Percentiles rank a stretch among this genome's conserved stretches.
Conservation (phyloP, 106 monocot genomes). For the Acorus calamus region DNA sequence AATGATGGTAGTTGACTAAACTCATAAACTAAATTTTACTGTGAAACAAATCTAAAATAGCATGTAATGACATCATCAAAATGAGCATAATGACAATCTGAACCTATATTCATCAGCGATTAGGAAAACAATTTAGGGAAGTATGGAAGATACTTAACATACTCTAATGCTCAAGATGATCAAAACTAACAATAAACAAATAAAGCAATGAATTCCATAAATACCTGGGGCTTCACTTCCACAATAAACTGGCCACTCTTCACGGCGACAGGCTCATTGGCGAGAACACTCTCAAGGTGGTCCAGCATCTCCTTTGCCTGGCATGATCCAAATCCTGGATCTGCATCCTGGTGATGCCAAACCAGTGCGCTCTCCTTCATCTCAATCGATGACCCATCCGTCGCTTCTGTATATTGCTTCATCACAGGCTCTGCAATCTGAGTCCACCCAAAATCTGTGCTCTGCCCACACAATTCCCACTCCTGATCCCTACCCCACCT, state of each 20-base stretch:
- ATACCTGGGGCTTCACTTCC: slow-evolving; percentile 53
- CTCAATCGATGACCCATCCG: slow-evolving; percentile 49
- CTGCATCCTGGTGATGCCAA: slow-evolving; percentile 50
- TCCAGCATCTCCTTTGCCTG: slow-evolving; percentile 53
- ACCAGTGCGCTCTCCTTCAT: slow-evolving; percentile 48
- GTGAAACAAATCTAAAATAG: too few relatives aligned
- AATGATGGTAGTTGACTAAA: too few relatives aligned
- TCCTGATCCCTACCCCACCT: slow-evolving; percentile 22
- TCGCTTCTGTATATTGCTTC: slow-evolving; percentile 50
- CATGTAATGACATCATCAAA: too few relatives aligned
- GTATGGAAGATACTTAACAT: too few relatives aligned
- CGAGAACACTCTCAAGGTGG: slow-evolving; percentile 48
- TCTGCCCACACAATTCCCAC: slow-evolving; percentile 24
- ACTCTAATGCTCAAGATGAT: too few relatives aligned
- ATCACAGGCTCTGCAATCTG: slow-evolving; percentile 50
- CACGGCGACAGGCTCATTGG: slow-evolving; percentile 48
- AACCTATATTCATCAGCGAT: too few relatives aligned
- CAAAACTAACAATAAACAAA: too few relatives aligned
- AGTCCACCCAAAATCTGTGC: slow-evolving; percentile 35
- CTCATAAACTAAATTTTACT: too few relatives aligned
- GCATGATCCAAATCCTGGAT: slow-evolving; percentile 39
- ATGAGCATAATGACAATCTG: too few relatives aligned
- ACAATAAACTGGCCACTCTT: slow-evolving; percentile 51
- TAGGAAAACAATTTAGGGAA: too few relatives aligned
- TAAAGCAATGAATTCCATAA: background rate